Base-by-base conservation (phyloP, 108 stramenopile genomes). In the Bacterosira constricta region DNA sequence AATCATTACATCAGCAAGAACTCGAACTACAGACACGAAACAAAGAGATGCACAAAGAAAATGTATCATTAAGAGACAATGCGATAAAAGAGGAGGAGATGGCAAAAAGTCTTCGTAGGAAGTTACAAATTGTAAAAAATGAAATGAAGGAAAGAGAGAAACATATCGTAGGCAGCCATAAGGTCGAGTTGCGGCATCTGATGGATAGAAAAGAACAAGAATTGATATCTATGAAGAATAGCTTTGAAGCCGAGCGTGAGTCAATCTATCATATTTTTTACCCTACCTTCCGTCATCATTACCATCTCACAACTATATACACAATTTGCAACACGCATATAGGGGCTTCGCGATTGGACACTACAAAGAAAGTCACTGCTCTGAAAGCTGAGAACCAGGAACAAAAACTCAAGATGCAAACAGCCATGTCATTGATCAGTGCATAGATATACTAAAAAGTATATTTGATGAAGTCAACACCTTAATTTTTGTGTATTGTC, bases 341-440 rank as follows among this genome's bases (percentile, higher is more conserved):
- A 79, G 79, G 50, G 21, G 21, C 32, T 27, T 15, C 52, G 49
- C 79, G 71, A n/a, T 30, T 71, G 1, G 79, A 68, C 4, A 60
- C 52, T 56, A 71, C 72, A 68, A 52, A 42, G 38, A 68, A 55
- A 36, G 47, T 25, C 18, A 26, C 78, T 20, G 29, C 64, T 35
- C 44, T 71, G 12, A 41, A 79, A 62, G 50, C 57, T 1, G 34
- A 42, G 1, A 65, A 62, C 20, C 34, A 36, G 12, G 52, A 61
- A 15, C 79, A 79, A 68, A 72, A 68, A 37, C 26, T 59, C 41
- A 72, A 68, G 36, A 79, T 72, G 71, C 64, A 72, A 44, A 63
- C 20, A 39, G 79, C 71, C 12, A 79, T 79, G n/a, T n/a, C n/a
- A n/a, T n/a, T n/a, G n/a, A n/a, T n/a, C n/a, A n/a, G n/a, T n/a